phyloP scores from a whole-genome alignment of 2,329 filamentous ascomycete species.

The Exophiala spinifera region DNA sequence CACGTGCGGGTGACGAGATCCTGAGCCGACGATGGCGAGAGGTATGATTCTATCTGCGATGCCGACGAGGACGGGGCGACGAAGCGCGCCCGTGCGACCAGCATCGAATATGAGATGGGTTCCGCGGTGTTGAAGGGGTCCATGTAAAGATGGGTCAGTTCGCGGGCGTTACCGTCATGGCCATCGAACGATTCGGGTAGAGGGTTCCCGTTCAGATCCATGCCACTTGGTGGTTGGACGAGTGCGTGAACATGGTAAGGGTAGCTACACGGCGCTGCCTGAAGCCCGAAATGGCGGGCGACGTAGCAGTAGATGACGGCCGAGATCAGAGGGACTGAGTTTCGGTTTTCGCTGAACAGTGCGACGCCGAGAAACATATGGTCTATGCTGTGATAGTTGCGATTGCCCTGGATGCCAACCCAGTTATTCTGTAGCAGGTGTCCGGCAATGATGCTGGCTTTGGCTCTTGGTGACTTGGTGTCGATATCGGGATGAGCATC shows the following conservation, averaged over 20 bases:
- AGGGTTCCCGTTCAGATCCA: conserved; percentile 55
- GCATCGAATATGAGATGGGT: conserved; percentile 60
- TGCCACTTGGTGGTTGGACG: conserved; percentile 59
- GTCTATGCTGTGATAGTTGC: conserved; percentile 72
- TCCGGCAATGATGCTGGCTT: conserved; percentile 63
- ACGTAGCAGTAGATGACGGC: conserved; percentile 82
- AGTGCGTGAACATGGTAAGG: conserved; percentile 83
- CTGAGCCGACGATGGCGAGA: conserved; percentile 62
- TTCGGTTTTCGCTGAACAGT: conserved; percentile 67
- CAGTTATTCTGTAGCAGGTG: conserved; percentile 70
- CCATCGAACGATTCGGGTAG: conserved; percentile 21
- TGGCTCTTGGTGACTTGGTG: conserved; percentile 59
- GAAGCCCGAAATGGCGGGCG: conserved; percentile 69
- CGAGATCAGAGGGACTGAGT: conserved; percentile 81
- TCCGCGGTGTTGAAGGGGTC: conserved; percentile 72
- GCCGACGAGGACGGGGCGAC: conserved; percentile 36
- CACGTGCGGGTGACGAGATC: conserved; percentile 72
- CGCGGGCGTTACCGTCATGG: conserved; percentile 25
- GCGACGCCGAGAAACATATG: conserved; percentile 88
- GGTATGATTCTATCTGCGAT: conserved; percentile 48
- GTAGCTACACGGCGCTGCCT: conserved; percentile 75
- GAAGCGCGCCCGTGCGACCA: conserved; percentile 60
- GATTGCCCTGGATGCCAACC: conserved; percentile 65
- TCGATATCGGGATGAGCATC: conserved; percentile 52
- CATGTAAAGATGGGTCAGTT: conserved; percentile 59